A percentile compares a stretch with the other conserved stretches of the same genome.
Conservation (phyloP, 768 basidiomycete species). For the Megacollybia marginata region DNA sequence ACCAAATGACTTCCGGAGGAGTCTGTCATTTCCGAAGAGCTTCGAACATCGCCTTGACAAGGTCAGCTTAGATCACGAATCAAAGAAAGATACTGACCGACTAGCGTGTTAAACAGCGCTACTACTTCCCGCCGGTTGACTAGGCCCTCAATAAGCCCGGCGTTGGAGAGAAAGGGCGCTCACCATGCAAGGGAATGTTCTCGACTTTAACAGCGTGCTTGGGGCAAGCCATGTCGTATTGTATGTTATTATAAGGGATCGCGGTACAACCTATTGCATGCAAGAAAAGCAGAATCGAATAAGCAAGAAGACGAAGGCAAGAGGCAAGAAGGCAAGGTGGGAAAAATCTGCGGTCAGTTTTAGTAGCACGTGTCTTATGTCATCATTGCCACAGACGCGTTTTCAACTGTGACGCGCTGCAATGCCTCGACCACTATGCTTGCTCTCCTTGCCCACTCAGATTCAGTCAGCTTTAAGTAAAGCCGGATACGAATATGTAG, state of each 20-base stretch:
- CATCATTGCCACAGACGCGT: slow-evolving; percentile 14
- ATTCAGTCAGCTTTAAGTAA: slow-evolving; percentile 37
- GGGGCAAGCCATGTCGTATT: slow-evolving; percentile 20
- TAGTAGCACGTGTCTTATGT: slow-evolving; percentile 10
- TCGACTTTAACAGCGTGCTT: slow-evolving; percentile 42
- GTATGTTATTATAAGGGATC: slow-evolving; percentile 2
- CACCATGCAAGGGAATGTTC: slow-evolving; percentile 36
- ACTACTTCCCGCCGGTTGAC: slow-evolving; percentile 40
- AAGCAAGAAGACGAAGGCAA: slow-evolving; percentile 15
- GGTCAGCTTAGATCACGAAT: background rate
- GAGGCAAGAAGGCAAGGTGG: slow-evolving; percentile 20
- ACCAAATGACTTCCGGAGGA: slow-evolving; percentile 34
- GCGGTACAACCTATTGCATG: slow-evolving; percentile 6
- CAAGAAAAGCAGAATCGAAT: slow-evolving; percentile 5
- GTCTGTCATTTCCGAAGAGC: slow-evolving; percentile 33
- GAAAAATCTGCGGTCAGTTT: slow-evolving; percentile 17
- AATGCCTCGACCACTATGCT: slow-evolving; percentile 42
- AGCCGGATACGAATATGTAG: slow-evolving; percentile 51
- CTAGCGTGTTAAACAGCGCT: slow-evolving; percentile 48
- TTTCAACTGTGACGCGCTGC: background rate
- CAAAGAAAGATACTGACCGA: slow-evolving; percentile 30
- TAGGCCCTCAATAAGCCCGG: slow-evolving; percentile 5
- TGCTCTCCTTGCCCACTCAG: slow-evolving; percentile 36
- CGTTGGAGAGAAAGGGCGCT: background rate
- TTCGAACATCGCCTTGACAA: slow-evolving; percentile 42